Conservation (phyloP, 768 basidiomycete genomes). For the Kondoa malvinella region DNA sequence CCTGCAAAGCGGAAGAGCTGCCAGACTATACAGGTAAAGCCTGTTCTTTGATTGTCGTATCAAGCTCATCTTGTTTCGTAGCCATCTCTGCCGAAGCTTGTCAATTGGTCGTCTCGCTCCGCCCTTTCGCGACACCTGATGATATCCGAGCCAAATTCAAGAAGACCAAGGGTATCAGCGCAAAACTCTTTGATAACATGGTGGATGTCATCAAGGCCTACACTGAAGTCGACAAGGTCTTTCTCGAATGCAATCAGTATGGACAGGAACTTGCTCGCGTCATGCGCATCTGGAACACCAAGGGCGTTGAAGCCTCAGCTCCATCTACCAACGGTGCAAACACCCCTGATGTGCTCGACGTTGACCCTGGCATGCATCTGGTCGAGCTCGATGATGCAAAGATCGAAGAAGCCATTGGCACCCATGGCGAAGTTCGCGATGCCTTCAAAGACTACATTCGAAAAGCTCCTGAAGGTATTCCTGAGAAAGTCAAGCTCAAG, state of each 20-base stretch:
- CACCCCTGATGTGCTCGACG: constrained; percentile 20
- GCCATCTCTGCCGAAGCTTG: constrained; percentile 66
- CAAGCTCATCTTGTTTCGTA: constrained; percentile 14
- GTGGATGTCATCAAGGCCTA: constrained; percentile 60
- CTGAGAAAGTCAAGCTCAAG: constrained; percentile 47
- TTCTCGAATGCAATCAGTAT: constrained; percentile 73
- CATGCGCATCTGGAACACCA: constrained; percentile 55
- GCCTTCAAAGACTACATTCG: constrained; percentile 46
- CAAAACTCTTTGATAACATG: constrained; percentile 80
- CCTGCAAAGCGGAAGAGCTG: constrained; percentile 32
- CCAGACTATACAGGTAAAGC: constrained; percentile 36
- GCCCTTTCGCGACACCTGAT: constrained; percentile 61
- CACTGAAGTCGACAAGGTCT: constrained; percentile 67
- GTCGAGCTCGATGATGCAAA: constrained; percentile 26
- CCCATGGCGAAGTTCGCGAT: constrained; percentile 27
- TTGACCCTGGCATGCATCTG: constrained; percentile 23
- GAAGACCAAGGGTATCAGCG: constrained; percentile 84
- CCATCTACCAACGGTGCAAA: constrained; percentile 30
- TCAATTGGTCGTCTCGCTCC: constrained; percentile 51
- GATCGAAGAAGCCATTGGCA: constrained; percentile 27
- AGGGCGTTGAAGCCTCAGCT: constrained; percentile 18
- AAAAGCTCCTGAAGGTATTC: constrained; percentile 51
- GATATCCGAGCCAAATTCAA: constrained; percentile 62
- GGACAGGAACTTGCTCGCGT: constrained; percentile 54
- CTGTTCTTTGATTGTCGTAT: not conserved